A percentile compares a stretch with the other conserved stretches of the same genome.
Evolutionary conservation across 179 eudicot species (phyloP).

Genomic region (Patellifolia procumbens): DNA sequence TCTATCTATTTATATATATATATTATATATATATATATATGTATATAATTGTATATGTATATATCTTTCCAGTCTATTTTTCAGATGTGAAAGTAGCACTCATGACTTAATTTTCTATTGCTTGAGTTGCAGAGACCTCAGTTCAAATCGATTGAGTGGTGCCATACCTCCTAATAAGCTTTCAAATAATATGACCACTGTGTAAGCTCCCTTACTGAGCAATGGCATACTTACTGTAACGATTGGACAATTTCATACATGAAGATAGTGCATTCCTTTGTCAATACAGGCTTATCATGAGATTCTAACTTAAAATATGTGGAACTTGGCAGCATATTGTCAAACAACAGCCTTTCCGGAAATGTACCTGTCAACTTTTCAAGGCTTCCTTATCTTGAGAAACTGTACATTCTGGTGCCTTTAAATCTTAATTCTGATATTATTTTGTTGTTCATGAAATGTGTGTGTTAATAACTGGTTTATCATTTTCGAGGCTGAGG

Average conservation of each 20-base stretch:
- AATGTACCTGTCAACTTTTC: slow-evolving; percentile 26
- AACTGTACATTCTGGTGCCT: slow-evolving; percentile 20
- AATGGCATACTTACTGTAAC: background rate
- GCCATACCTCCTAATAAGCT: slow-evolving; percentile 31
- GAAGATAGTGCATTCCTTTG: background rate
- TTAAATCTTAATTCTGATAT: background rate
- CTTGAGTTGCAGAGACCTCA: slow-evolving; percentile 35
- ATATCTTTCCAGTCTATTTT: slow-evolving; percentile 17
- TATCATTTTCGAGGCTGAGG: background rate
- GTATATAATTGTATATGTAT: background rate
- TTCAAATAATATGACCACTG: slow-evolving; percentile 32
- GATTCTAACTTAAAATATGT: background rate
- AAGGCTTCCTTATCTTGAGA: slow-evolving; percentile 33
- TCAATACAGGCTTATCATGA: background rate
- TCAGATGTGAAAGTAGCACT: background rate
- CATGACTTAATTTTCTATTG: slow-evolving; percentile 6
- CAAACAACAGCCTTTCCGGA: slow-evolving; percentile 35
- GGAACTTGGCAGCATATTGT: slow-evolving; percentile 29
- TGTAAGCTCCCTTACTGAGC: slow-evolving; percentile 23
- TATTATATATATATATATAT: too few species aligned
- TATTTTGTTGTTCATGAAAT: background rate
- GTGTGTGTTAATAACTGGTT: background rate
- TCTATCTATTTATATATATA: too few species aligned
- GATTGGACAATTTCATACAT: background rate
- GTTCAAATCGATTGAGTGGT: slow-evolving; percentile 38